Evolutionary conservation across 140 eudicot species (phyloP).

Genomic region (Cichorium intybus): DNA sequence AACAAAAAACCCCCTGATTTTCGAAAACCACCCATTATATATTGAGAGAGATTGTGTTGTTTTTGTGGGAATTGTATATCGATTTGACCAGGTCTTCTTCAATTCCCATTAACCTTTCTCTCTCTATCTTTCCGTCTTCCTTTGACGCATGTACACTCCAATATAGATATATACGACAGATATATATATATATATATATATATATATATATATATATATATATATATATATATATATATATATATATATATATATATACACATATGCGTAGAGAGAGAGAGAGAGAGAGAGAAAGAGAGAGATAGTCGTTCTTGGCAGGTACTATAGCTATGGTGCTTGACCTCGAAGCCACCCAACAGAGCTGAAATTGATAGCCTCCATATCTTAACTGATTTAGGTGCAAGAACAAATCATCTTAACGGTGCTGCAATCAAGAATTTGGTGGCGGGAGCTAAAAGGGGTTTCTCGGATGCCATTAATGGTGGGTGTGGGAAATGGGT

Average conservation of each 20-base stretch:
- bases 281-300: too few species aligned
- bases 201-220: too few species aligned
- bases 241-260: not conserved
- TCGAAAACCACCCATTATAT: slow-evolving; percentile 28
- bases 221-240: too few species aligned
- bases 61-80: slow-evolving; percentile 1
- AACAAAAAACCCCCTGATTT: slow-evolving; percentile 13
- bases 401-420: too few species aligned
- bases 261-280: not conserved
- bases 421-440: slow-evolving; percentile 15
- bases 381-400: slow-evolving; percentile 6
- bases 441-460: slow-evolving; percentile 69
- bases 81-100: slow-evolving; percentile 19
- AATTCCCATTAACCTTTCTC: too few species aligned
- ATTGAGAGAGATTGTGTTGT: not conserved
- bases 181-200: too few species aligned
- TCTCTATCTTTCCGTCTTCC: not conserved
- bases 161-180: too few species aligned
- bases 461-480: slow-evolving; percentile 45
- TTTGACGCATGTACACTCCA: not conserved
- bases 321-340: not conserved
- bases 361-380: too few species aligned
- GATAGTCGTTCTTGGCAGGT: not conserved
- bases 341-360: not conserved
- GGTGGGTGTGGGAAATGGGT: slow-evolving; percentile 52